Evolutionary conservation across 805 yeast genomes (phyloP), one percentile per base, ranked within the genome.

Genomic region (Wickerhamiella sergipiensis): DNA sequence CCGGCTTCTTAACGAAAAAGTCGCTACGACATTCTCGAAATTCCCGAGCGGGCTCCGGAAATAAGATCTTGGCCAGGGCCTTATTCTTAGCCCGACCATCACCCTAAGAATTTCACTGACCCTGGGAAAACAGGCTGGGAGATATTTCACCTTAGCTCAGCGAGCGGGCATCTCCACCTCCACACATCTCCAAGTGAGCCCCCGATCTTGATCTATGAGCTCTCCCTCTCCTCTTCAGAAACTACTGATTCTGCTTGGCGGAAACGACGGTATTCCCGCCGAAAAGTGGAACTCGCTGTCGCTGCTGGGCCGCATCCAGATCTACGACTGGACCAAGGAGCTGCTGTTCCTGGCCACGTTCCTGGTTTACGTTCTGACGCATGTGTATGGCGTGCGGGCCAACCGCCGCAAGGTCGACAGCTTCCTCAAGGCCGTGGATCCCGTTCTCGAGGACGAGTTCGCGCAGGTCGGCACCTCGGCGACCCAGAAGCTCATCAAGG

Each of bases 281-380:
- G 81, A 78, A 43, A 82, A 80, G 55, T 76, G 85, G 64, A 71
- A 72, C 38, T 70, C 67, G 6, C 68, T 86, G 78, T 68, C 83
- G 1, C 22, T 87, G 48, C 44, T 69, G 47, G 74, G 81, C 58
- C 79, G 97, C 61, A 50, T 85, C 42, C 57, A 59, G 52, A 57
- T 68, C 26, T 81, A 83, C 65, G 80, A 85, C 66, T 92, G 97
- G 96, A 71, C 71, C 44, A 73, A 83, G 61, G 98, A 90, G 71
- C 39, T 71, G 26, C 59, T 75, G 53, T 78, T 86, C 22, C 21
- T 81, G 15, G 72, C 68, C 12, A 64, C 81, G 52, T 73, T 84
- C 47, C 56, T 68, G 0, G 65, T 66, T 2, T 79, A 83, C 58
- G 67, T 76, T 19, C 52, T 70, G 1, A 62, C 78, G 38, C 85